Conservation (phyloP, 2,329 filamentous ascomycete species). For the Botrytis elliptica region DNA sequence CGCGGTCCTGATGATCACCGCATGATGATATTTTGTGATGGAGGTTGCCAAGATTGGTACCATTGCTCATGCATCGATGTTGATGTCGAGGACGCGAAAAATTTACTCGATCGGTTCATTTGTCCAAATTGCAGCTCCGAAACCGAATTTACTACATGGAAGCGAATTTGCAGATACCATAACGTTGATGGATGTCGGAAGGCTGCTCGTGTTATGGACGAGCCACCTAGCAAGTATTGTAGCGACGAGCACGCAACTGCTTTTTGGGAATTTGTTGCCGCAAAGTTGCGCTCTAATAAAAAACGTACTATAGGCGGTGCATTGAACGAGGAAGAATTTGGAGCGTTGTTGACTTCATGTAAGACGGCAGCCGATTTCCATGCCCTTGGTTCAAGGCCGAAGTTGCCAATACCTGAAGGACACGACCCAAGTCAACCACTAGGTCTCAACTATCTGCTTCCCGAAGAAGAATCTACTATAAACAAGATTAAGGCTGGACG, state of each 20-base stretch:
- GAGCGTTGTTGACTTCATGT: conserved; percentile 27
- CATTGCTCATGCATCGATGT: conserved; percentile 38
- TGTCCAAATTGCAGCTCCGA: conserved; percentile 36
- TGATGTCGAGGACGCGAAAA: conserved; percentile 34
- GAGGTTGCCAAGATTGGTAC: conserved; percentile 39
- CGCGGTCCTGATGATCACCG: conserved; percentile 39
- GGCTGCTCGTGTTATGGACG: conserved; percentile 34
- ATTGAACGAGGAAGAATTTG: conserved; percentile 33
- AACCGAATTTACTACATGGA: conserved; percentile 35
- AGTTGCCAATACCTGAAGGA: conserved; percentile 30
- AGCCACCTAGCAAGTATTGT: conserved; percentile 38
- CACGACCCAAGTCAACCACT: conserved; percentile 34
- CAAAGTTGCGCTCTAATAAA: conserved; percentile 27
- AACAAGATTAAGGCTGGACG: conserved; percentile 29
- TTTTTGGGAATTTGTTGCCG: conserved; percentile 31
- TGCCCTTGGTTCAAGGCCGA: conserved; percentile 35
- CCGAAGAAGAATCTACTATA: conserved; percentile 32
- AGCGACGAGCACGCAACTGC: conserved; percentile 33
- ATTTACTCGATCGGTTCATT: conserved; percentile 38
- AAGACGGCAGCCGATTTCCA: conserved; percentile 30
- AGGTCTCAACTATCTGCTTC: conserved; percentile 34
- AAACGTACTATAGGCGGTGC: conserved; percentile 35
- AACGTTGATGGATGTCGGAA: conserved; percentile 34
- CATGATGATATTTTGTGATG: conserved; percentile 40
- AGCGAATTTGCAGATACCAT: conserved; percentile 37